Evolutionary conservation across 306 rosid species (phyloP), one percentile per base, ranked within the genome.

Genomic region (Casuarina glauca): DNA sequence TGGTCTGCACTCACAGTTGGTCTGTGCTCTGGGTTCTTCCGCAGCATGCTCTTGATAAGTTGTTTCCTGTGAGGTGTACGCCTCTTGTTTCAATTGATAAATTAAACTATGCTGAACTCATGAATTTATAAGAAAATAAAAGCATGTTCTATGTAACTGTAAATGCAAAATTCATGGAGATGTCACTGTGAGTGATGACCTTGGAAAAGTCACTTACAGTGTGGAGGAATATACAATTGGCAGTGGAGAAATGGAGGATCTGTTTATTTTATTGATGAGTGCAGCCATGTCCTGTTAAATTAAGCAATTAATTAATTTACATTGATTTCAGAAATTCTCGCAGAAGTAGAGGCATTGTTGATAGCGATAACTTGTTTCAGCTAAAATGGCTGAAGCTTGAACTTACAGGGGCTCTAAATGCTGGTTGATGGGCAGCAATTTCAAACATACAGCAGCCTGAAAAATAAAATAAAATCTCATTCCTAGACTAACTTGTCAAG

Each of bases 361-460:
- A 55, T 50, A 74, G 46, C 70, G 77, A 78, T 70, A 13, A 66
- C 67, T 74, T 82, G 70, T 80, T 49, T 39, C 58, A 78, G 61
- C 11, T 51, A 62, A 78, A 70, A 79, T 48, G 68, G 78, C 67
- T 76, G 8, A n/a, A 46, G 79, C 69, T 76, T 62, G 74, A 80
- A 86, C 93, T 86, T 88, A 94, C 98, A 35, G 91, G 94, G 68
- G 98, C 98, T 76, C 94, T 89, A 76, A 94, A 91, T 20, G 98
- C 96, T 15, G 93, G 96, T 78, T 94, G 98, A 84, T 94, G 97
- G 55, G 96, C 96, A 70, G 89, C 91, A 60, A 94, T 89, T 85
- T 94, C 98, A 85, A 94, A 94, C 96, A 94, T 90, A 82, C 97
- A 89, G 91, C 97, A 94, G 79, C 97, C 98, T 94, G 84, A 20